Conservation (phyloP, 176 grass and related monocot species). For the Aegilops bicornis region DNA sequence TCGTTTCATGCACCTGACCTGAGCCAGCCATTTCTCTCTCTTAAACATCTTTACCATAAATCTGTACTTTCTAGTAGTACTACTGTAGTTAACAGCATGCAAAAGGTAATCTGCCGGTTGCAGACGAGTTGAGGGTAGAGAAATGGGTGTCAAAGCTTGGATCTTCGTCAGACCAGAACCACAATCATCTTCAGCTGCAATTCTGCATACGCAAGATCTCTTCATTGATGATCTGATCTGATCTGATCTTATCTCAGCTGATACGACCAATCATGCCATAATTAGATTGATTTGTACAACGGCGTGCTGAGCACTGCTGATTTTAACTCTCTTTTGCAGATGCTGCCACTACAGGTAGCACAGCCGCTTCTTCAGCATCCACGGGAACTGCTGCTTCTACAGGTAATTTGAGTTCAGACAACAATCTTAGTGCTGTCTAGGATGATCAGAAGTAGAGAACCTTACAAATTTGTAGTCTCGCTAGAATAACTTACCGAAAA, state of each 20-base stretch:
- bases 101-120: neutral
- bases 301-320: neutral
- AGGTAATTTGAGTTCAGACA: neutral
- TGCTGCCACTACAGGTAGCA: neutral
- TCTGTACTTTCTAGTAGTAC: neutral
- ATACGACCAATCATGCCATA: neutral
- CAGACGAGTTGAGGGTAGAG: neutral
- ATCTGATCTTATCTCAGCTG: no score
- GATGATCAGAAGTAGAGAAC: neutral
- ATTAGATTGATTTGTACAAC: neutral
- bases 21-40: neutral
- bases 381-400: constrained; percentile 26
- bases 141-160: neutral
- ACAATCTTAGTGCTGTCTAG: neutral
- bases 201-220: neutral
- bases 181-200: no score
- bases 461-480: neutral
- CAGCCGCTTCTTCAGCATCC: constrained; percentile 37
- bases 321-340: neutral
- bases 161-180: neutral
- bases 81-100: neutral
- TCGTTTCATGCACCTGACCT: neutral
- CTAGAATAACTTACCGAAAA: neutral
- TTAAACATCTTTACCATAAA: neutral
- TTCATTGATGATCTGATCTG: neutral